Evolutionary conservation across 2,329 filamentous ascomycete genomes (phyloP), one percentile per base, ranked within the genome.

Genomic region (Trichoderma sp.): DNA sequence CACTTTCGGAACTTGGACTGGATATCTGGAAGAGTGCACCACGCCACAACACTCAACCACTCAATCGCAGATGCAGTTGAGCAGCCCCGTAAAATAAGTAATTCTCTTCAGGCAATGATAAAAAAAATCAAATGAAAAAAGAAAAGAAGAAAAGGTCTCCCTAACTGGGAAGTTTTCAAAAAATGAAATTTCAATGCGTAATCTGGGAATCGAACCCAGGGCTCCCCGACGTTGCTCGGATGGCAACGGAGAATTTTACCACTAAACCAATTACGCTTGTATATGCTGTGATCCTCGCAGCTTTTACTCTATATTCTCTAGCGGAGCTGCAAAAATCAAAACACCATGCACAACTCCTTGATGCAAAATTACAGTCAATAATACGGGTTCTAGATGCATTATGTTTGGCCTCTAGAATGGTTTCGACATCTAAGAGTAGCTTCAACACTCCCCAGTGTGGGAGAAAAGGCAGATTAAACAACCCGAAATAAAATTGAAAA

Each of bases 201-300:
- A 72, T 74, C 74, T 72, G 74, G 74, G 74, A 75, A 75, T 75
- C 74, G 74, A 75, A 75, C 74, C 74, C 74, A 72, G 74, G 74
- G 72, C 72, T 70, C 72, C 68, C 66, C 72, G 72, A 72, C 70
- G 70, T 70, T 72, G 70, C 68, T 68, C 70, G 73, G 72, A 75
- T 75, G 74, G 74, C 74, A 75, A 75, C 74, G 74, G 71, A 73
- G 74, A 72, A 75, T 75, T 75, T 74, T 75, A 75, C 74, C 74
- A 75, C 74, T 75, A 74, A 75, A 75, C 74, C 74, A 75, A 73
- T 72, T 70, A 75, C 74, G 74, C 74, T 53, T 34, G 23, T 28
- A 36, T 30, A 43, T 72, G 39, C 7, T 28, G 8, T 47, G 43
- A 11, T 1, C 3, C 4, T 7, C 5, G 1, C 43, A 47, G n/a